Evolutionary conservation across 176 grass and related monocot genomes (phyloP).

Genomic region (Areca catechu): DNA sequence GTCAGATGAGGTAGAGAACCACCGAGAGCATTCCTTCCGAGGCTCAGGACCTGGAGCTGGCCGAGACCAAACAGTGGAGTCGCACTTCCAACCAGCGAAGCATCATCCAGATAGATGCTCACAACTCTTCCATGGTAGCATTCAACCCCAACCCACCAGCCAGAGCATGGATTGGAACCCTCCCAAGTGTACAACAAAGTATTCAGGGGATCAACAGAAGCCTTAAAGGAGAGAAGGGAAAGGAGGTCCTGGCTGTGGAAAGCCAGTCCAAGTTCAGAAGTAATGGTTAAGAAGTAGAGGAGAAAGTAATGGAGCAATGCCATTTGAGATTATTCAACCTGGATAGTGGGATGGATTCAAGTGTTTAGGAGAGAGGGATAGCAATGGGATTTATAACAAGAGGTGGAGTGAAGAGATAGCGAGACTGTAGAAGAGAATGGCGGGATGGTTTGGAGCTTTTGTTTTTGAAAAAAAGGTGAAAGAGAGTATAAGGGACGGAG

Average conservation of each 20-base stretch:
- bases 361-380: neutral
- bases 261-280: neutral
- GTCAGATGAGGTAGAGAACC: constrained; percentile 24
- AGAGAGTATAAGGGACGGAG: constrained; percentile 13
- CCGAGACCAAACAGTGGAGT: constrained; percentile 37
- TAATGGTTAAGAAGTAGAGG: neutral
- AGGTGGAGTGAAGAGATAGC: neutral
- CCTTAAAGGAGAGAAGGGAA: constrained; percentile 38
- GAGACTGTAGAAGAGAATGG: neutral
- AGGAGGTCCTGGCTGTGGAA: constrained; percentile 15
- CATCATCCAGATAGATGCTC: constrained; percentile 37
- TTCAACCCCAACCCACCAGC: constrained; percentile 34
- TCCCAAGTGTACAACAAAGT: constrained; percentile 27
- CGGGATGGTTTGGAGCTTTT: constrained; percentile 5
- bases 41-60: constrained; percentile 26
- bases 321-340: constrained; percentile 6
- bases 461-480: constrained; percentile 8
- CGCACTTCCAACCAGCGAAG: constrained; percentile 25
- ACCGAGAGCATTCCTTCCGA: constrained; percentile 40
- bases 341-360: neutral
- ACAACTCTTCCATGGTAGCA: constrained; percentile 39
- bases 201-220: constrained; percentile 19
- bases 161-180: constrained; percentile 46
- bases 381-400: constrained; percentile 24
- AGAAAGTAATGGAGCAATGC: neutral